Evolutionary conservation across 2,329 filamentous ascomycete genomes (phyloP), one percentile per base, ranked within the genome.

Genomic region (Anthostomella pinea): DNA sequence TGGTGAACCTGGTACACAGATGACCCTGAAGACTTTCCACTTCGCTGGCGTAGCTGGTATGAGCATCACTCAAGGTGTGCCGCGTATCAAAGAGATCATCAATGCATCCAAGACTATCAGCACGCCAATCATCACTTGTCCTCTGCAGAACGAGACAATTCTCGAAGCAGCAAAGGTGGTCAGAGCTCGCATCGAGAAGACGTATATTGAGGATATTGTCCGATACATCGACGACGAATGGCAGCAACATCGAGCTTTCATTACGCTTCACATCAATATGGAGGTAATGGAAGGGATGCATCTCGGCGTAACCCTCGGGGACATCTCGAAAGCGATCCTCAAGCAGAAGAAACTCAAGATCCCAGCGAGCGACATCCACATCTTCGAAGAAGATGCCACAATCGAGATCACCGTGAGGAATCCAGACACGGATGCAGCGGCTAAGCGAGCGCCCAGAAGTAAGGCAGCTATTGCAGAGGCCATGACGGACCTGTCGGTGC

Each of bases 51-150:
- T 98, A 47, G 93, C 93, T 27, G 91, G 91, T 62, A 97, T 98
- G 93, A 95, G 88, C 75, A 95, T 98, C 59, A 98, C 93, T 0
- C 88, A 96, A 59, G 93, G 93, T 86, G 93, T 98, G 6, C 93
- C 93, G 2, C 91, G 93, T 82, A 98, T 98, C 71, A 98, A 98
- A 68, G 93, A 98, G 73, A 98, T 98, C 51, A 98, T 98, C 80
- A 98, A 98, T 66, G 93, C 93, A 5, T 95, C 89, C 7, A 95
- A 89, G 61, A 72, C 73, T 32, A 98, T 98, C 64, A 94, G 86
- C 62, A 98, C 93, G 1, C 93, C 93, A 0, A 85, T 98, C 58
- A 95, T 98, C 51, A 81, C 79, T 5, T 97, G 93, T 56, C 83
- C 87, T 4, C 72, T 97, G 5, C 75, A 87, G 46, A 93, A 89